phyloP scores from a whole-genome alignment of 441 rosid genomes.

The Biscutella auriculata region DNA sequence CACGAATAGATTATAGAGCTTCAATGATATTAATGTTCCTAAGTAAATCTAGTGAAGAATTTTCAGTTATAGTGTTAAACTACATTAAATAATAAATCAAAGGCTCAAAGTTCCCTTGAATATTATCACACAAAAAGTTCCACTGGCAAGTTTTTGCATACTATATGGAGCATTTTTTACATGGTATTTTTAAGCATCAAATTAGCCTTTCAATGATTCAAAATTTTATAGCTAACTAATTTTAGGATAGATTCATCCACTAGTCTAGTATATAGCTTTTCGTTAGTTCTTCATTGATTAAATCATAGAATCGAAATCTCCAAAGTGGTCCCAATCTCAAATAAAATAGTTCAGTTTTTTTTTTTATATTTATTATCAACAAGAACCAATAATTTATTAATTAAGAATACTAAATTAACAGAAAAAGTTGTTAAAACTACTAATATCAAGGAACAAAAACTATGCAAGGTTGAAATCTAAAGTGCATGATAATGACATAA shows the following conservation, averaged over 20 bases:
- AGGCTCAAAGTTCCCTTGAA: no score
- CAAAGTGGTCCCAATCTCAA: neutral
- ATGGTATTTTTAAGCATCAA: neutral
- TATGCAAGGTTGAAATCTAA: neutral
- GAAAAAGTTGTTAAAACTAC: neutral
- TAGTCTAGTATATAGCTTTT: neutral
- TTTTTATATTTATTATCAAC: no score
- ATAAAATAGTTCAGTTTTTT: neutral
- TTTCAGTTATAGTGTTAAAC: no score
- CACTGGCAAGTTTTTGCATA: no score
- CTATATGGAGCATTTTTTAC: neutral
- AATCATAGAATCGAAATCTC: neutral
- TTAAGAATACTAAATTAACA: no score
- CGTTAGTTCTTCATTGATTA: neutral
- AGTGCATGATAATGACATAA: neutral
- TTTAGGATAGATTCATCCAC: no score
- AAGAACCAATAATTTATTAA: no score
- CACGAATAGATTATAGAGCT: no score
- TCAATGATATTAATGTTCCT: no score
- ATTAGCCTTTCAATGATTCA: neutral
- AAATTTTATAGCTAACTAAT: neutral
- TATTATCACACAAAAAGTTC: no score
- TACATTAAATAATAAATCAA: no score
- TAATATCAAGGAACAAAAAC: neutral
- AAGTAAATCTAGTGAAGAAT: no score